phyloP scores from a whole-genome alignment of 2,329 filamentous ascomycete genomes.

The Nemania sp. region DNA sequence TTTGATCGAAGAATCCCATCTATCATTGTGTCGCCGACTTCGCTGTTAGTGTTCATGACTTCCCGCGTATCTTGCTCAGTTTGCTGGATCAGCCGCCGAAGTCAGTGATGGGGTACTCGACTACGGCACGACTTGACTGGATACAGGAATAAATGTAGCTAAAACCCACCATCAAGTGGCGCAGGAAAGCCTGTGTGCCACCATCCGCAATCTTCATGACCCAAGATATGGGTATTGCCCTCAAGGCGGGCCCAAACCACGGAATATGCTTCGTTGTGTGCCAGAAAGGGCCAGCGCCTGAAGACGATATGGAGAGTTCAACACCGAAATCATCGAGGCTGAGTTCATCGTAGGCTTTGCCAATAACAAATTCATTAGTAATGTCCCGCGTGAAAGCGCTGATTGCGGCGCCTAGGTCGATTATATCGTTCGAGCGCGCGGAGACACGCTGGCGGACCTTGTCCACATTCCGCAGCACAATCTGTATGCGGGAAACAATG shows the following conservation, averaged over 20 bases:
- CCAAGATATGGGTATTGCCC: not conserved
- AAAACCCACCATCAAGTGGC: not conserved
- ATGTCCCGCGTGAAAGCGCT: slow-evolving; percentile 25
- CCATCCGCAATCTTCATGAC: not conserved
- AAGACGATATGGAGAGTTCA: not conserved
- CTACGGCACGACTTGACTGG: too few relatives aligned
- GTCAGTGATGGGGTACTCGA: too few relatives aligned
- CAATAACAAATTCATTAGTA: slow-evolving; percentile 22
- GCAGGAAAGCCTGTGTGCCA: not conserved
- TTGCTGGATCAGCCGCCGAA: not conserved
- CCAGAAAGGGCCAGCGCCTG: not conserved
- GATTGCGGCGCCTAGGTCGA: slow-evolving; percentile 16
- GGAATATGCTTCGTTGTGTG: slow-evolving; percentile 5
- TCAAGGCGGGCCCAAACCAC: not conserved
- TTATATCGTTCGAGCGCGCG: not conserved
- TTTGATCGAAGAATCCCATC: not conserved
- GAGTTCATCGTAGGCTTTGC: slow-evolving; percentile 19
- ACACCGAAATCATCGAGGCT: slow-evolving; percentile 23
- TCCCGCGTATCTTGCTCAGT: not conserved
- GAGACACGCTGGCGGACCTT: slow-evolving; percentile 7
- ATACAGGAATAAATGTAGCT: not conserved
- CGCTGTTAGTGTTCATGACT: not conserved
- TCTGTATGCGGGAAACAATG: not conserved
- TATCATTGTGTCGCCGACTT: not conserved
- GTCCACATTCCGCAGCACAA: not conserved